Evolutionary conservation across 352 stramenopile genomes (phyloP).

Genomic region (Phytophthora tubulina): DNA sequence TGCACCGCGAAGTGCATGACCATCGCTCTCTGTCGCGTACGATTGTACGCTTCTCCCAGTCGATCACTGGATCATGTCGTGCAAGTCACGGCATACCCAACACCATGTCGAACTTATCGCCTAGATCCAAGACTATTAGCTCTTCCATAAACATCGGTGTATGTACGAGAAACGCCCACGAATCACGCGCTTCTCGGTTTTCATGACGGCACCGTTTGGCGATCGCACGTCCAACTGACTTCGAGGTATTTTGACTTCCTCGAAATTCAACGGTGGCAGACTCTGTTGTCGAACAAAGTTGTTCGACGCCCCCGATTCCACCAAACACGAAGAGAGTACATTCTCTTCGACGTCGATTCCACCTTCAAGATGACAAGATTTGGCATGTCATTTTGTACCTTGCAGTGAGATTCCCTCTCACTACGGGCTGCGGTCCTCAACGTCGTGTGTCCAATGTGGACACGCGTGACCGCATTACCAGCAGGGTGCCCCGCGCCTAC

Average conservation of each 20-base stretch:
- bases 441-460: neutral
- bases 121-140: no score
- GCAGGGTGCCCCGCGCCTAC: neutral
- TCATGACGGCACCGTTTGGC: neutral
- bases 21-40: neutral
- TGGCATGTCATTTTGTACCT: neutral
- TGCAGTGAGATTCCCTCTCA: neutral
- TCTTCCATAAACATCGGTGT: no score
- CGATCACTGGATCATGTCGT: neutral
- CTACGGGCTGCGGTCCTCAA: neutral
- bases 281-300: neutral
- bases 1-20: neutral
- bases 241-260: neutral
- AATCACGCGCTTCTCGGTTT: neutral
- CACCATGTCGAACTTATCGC: no score
- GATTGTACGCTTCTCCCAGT: neutral
- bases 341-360: neutral
- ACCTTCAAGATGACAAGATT: no score
- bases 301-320: neutral
- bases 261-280: neutral
- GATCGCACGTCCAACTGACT: neutral
- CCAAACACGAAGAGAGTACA: neutral
- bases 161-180: neutral
- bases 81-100: no score
- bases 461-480: neutral